A percentile compares a stretch with the other conserved stretches of the same genome.
Conservation (phyloP, 1,284 basidiomycete genomes). For the Phenoliferia sp. region DNA sequence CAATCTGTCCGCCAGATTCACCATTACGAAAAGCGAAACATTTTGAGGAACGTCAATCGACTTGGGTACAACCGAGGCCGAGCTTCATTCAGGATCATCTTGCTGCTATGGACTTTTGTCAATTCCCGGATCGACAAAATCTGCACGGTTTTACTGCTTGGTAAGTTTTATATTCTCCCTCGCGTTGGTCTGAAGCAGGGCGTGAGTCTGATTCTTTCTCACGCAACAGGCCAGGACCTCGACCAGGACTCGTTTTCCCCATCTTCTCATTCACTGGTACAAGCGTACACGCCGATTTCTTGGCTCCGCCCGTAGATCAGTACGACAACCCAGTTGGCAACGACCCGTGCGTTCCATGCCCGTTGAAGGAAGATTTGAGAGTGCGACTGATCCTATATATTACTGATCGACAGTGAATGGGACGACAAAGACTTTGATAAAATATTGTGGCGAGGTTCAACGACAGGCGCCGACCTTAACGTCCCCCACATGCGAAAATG, state of each 20-base stretch:
- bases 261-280: slow-evolving; percentile 37
- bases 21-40: slow-evolving; percentile 1
- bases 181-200: no score
- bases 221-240: slow-evolving; percentile 27
- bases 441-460: slow-evolving; percentile 43
- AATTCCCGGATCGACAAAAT: slow-evolving; percentile 25
- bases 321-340: slow-evolving; percentile 28
- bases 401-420: slow-evolving; percentile 38
- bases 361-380: not conserved
- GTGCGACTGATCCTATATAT: not conserved
- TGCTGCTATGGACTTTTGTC: slow-evolving; percentile 33
- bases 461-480: slow-evolving; percentile 40
- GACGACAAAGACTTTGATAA: slow-evolving; percentile 42
- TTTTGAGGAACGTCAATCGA: slow-evolving; percentile 9
- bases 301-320: slow-evolving; percentile 37
- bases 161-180: not conserved
- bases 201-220: not conserved
- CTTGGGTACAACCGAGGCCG: not conserved
- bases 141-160: slow-evolving; percentile 30
- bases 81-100: slow-evolving; percentile 30
- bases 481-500: slow-evolving; percentile 15
- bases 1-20: slow-evolving; percentile 17
- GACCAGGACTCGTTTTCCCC: slow-evolving; percentile 31
- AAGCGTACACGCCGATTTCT: slow-evolving; percentile 34
- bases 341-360: slow-evolving; percentile 20